Conservation (phyloP, 108 stramenopile species). For the Pseudonitzschia pungens region DNA sequence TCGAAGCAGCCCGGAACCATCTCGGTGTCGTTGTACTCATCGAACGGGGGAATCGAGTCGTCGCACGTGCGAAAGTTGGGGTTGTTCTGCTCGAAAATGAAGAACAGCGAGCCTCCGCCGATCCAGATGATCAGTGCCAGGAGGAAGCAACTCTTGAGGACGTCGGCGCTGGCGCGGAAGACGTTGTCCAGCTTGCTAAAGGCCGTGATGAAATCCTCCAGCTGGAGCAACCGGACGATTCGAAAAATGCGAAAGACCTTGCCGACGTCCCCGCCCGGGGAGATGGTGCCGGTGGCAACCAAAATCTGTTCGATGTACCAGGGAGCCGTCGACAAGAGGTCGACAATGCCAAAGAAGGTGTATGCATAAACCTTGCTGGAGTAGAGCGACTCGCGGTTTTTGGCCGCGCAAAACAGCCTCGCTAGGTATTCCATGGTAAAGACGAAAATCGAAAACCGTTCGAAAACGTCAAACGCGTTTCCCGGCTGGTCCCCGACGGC, state of each 20-base stretch:
- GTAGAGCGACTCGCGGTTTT: constrained; percentile 81
- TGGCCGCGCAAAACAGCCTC: constrained; percentile 82
- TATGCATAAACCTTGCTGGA: constrained; percentile 73
- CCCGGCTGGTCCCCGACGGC: constrained; percentile 66
- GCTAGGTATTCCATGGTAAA: constrained; percentile 73
- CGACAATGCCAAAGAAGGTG: constrained; percentile 92
- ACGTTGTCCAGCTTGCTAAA: constrained; percentile 94
- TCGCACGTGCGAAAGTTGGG: constrained; percentile 79
- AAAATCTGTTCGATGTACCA: constrained; percentile 80
- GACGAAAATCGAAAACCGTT: constrained; percentile 77
- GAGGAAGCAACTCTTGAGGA: constrained; percentile 87
- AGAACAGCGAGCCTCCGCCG: constrained; percentile 86
- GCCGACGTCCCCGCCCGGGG: constrained; percentile 53
- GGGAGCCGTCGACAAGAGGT: constrained; percentile 78
- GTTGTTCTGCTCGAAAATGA: constrained; percentile 83
- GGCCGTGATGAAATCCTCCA: constrained; percentile 87
- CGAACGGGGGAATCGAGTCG: constrained; percentile 52
- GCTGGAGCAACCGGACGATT: constrained; percentile 87
- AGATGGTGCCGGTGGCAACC: constrained; percentile 42
- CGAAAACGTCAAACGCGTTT: constrained; percentile 80
- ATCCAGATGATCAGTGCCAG: constrained; percentile 92
- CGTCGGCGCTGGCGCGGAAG: constrained; percentile 77
- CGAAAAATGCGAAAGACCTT: constrained; percentile 83
- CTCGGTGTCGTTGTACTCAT: constrained; percentile 29
- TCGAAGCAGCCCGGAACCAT: constrained; percentile 64